Evolutionary conservation across 169 alveolate genomes (phyloP).

Genomic region (Miamiensis avidus): DNA sequence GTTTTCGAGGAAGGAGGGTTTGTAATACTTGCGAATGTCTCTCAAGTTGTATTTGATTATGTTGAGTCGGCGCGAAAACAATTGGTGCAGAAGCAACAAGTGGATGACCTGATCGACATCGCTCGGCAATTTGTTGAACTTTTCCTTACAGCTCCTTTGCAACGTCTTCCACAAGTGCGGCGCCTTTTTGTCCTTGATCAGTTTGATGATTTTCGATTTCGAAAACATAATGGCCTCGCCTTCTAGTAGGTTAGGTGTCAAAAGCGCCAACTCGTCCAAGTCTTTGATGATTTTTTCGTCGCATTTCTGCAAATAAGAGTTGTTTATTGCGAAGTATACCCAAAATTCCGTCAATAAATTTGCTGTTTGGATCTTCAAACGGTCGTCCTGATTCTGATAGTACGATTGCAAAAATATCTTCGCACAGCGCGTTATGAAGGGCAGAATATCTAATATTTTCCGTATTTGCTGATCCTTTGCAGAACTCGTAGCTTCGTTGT

Average conservation of each 20-base stretch:
- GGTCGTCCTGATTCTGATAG: not conserved
- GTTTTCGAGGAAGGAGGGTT: not conserved
- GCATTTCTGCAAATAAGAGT: not conserved
- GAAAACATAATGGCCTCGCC: conserved; percentile 6
- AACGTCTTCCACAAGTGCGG: not conserved
- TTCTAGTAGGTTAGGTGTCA: conserved; percentile 23
- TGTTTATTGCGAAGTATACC: not conserved
- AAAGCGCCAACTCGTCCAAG: not conserved
- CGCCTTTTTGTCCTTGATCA: not conserved
- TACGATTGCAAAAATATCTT: conserved; percentile 5
- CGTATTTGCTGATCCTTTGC: not conserved
- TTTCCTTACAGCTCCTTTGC: not conserved
- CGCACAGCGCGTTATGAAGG: conserved; percentile 7
- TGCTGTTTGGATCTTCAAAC: not conserved
- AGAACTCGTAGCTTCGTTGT: not conserved
- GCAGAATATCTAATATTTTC: conserved; percentile 1
- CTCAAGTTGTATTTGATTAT: not conserved
- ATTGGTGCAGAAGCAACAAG: too few species aligned
- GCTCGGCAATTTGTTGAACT: not conserved
- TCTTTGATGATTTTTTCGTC: not conserved
- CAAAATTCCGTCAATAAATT: conserved; percentile 25
- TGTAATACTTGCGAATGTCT: not conserved
- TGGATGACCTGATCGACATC: not conserved
- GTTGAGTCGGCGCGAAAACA: not conserved
- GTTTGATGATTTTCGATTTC: not conserved